Conservation (phyloP, 1,284 basidiomycete genomes). For the Malassezia japonica region DNA sequence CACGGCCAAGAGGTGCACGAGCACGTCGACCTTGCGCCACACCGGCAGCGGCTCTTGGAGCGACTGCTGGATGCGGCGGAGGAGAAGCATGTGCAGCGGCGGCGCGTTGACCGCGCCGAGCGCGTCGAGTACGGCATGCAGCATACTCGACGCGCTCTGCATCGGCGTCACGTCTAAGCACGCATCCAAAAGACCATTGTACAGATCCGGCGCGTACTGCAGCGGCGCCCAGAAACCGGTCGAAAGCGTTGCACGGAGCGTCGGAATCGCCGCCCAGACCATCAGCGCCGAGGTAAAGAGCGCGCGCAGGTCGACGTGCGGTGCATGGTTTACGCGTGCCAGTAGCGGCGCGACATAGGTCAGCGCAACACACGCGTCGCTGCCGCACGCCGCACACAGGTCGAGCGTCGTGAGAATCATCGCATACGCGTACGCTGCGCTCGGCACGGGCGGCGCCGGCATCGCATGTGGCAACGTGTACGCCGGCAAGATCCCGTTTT, state of each 20-base stretch:
- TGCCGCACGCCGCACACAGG: neutral
- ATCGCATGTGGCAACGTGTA: neutral
- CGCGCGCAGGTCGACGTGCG: neutral
- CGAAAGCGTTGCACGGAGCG: neutral
- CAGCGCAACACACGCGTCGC: neutral
- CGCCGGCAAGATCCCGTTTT: neutral
- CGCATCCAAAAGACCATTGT: neutral
- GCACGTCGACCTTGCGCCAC: neutral
- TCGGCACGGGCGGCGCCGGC: neutral
- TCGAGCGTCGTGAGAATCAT: neutral
- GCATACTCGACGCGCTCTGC: neutral
- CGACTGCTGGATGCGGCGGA: neutral
- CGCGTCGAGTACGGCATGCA: slow-evolving; percentile 8
- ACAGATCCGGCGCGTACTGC: neutral
- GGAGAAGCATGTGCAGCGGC: neutral
- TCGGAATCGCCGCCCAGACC: slow-evolving; percentile 3
- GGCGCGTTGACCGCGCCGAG: neutral
- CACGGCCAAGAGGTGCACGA: slow-evolving; percentile 1
- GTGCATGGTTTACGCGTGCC: neutral
- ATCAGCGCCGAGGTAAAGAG: neutral
- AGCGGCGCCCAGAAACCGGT: neutral
- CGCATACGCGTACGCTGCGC: neutral
- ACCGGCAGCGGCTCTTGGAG: neutral
- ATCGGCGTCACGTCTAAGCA: slow-evolving; percentile 3
- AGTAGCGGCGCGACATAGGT: neutral